A percentile compares a stretch with the other conserved stretches of the same genome.
phyloP scores from a whole-genome alignment of 371 early-diverging fungal species.

The Haplosporangium sp. region DNA sequence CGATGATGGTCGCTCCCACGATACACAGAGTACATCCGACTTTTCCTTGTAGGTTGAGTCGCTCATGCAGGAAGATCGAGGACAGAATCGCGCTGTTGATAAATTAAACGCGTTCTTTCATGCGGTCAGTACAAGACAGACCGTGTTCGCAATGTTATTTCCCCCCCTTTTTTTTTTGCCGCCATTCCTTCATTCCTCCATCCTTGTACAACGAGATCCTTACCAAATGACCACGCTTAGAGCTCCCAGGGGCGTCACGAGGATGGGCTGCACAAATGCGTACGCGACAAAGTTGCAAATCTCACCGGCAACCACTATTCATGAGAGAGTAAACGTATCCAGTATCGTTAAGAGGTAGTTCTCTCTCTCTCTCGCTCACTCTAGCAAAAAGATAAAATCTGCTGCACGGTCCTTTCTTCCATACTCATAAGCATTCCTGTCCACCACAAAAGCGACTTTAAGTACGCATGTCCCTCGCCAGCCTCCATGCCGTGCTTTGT shows the following conservation, averaged over 20 bases:
- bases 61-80: conserved; percentile 89
- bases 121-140: no score
- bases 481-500: conserved; percentile 75
- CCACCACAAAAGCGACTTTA: conserved; percentile 95
- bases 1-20: conserved; percentile 90
- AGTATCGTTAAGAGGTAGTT: background rate
- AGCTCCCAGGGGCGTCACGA: conserved; percentile 96
- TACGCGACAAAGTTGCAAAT: conserved; percentile 95
- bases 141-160: background rate
- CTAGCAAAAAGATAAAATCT: background rate
- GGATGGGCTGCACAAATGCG: conserved; percentile 93
- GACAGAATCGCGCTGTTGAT: conserved; percentile 85
- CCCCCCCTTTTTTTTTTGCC: background rate
- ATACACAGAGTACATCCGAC: conserved; percentile 93
- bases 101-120: no score
- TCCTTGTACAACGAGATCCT: background rate
- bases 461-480: conserved; percentile 85
- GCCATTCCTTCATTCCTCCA: background rate
- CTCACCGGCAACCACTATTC: conserved; percentile 85
- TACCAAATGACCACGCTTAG: conserved; percentile 84
- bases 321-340: background rate
- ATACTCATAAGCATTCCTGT: conserved; percentile 87
- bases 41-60: conserved; percentile 86
- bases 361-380: background rate
- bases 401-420: conserved; percentile 2